These are phyloP conservation scores for Tolypocladium guangdongense DNA, from an alignment of 2,329 filamentous ascomycete species.

Conservation along the genomic window DNA sequence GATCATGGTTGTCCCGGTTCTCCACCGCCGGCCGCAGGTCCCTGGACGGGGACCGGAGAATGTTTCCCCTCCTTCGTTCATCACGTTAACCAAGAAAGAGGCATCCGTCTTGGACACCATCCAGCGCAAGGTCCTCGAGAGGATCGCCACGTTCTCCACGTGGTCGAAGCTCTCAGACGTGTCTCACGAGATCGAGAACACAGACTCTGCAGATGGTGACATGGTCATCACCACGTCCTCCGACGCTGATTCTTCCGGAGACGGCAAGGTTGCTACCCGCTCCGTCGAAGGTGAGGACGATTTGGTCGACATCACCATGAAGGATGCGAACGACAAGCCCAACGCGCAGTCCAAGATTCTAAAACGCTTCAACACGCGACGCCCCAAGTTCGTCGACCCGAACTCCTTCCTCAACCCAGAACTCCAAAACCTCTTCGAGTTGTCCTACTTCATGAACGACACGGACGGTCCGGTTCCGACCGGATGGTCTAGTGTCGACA, in stretches of 20 bases:
- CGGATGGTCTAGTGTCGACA: slow-evolving; percentile 55
- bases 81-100: slow-evolving; percentile 66
- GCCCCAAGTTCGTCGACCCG: slow-evolving; percentile 43
- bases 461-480: slow-evolving; percentile 52
- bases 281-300: slow-evolving; percentile 85
- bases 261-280: slow-evolving; percentile 60
- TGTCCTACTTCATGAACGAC: slow-evolving; percentile 52
- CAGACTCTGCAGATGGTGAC: slow-evolving; percentile 54
- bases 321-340: slow-evolving; percentile 35
- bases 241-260: slow-evolving; percentile 55
- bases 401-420: slow-evolving; percentile 47
- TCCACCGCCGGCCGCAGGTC: slow-evolving; percentile 42
- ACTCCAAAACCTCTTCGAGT: slow-evolving; percentile 64
- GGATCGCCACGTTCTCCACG: slow-evolving; percentile 66
- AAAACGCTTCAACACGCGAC: slow-evolving; percentile 35
- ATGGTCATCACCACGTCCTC: slow-evolving; percentile 54
- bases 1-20: slow-evolving; percentile 57
- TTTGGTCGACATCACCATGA: slow-evolving; percentile 83
- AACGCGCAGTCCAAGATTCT: slow-evolving; percentile 25
- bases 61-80: slow-evolving; percentile 51
- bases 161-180: slow-evolving; percentile 48
- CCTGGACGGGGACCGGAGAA: slow-evolving; percentile 18
- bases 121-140: slow-evolving; percentile 67
- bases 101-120: slow-evolving; percentile 56
- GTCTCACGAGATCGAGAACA: slow-evolving; percentile 29